Evolutionary conservation across 352 stramenopile species (phyloP).

Genomic region (Phytophthora tubulina): DNA sequence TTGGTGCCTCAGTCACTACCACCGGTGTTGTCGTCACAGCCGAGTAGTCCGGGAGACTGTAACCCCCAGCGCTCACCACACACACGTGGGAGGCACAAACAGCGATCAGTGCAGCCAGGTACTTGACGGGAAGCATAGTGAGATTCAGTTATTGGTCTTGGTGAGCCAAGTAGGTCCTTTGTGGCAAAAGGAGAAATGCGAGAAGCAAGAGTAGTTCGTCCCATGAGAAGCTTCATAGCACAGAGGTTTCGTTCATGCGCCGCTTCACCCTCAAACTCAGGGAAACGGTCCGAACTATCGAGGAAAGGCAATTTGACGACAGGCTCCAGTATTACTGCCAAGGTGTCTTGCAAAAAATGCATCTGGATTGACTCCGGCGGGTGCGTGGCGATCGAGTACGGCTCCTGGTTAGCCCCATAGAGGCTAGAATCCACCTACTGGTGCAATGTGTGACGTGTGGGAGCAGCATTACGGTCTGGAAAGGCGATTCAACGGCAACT

Average conservation of each 20-base stretch:
- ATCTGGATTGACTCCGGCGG: background rate
- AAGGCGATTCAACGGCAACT: slow-evolving; percentile 1
- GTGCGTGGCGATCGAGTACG: background rate
- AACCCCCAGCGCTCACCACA: slow-evolving; percentile 33
- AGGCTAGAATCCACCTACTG: slow-evolving; percentile 8
- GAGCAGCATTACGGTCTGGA: slow-evolving; percentile 6
- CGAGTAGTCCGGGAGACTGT: slow-evolving; percentile 23
- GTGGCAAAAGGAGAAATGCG: slow-evolving; percentile 43
- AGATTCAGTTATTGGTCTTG: slow-evolving; percentile 8
- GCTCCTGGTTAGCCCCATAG: background rate
- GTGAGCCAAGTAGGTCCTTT: slow-evolving; percentile 32
- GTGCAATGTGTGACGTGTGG: background rate
- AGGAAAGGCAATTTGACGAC: slow-evolving; percentile 29
- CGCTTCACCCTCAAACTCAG: slow-evolving; percentile 7
- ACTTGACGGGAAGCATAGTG: slow-evolving; percentile 46
- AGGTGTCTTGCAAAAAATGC: background rate
- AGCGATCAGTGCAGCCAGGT: slow-evolving; percentile 36
- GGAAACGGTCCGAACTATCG: slow-evolving; percentile 28
- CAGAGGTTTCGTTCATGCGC: slow-evolving; percentile 20
- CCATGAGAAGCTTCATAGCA: background rate
- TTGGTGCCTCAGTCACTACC: background rate
- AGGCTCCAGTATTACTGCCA: background rate
- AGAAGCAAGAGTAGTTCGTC: background rate
- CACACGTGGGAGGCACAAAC: slow-evolving; percentile 33
- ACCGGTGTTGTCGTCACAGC: slow-evolving; percentile 1